Percentiles rank a stretch among this genome's conserved stretches.
phyloP scores from a whole-genome alignment of 805 yeast species.

The Naumovozyma dairenensis region DNA sequence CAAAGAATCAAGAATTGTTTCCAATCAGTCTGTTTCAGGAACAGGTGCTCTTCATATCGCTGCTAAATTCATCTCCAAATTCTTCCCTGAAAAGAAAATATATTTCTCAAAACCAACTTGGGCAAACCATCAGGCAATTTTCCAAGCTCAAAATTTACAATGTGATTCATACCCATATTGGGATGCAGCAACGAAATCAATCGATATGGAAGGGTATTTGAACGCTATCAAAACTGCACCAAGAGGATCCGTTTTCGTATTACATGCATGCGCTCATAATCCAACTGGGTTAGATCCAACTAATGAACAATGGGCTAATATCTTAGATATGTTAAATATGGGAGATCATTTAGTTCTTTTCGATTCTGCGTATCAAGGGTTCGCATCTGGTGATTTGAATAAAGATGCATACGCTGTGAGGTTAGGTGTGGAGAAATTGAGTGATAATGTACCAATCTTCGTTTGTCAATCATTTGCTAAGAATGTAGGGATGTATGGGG shows the following conservation, averaged over 20 bases:
- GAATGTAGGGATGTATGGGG: conserved; percentile 95
- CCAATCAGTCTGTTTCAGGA: conserved; percentile 87
- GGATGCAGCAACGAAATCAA: conserved; percentile 57
- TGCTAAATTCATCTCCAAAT: conserved; percentile 39
- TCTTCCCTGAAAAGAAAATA: conserved; percentile 31
- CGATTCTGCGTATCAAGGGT: conserved; percentile 96
- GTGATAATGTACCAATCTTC: conserved; percentile 47
- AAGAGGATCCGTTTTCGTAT: conserved; percentile 64
- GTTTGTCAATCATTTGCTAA: conserved; percentile 95
- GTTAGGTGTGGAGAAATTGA: conserved; percentile 41
- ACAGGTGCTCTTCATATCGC: conserved; percentile 93
- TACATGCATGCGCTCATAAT: conserved; percentile 96
- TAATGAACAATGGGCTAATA: conserved; percentile 64
- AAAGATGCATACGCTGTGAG: conserved; percentile 74
- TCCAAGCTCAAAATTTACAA: conserved; percentile 56
- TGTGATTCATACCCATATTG: conserved; percentile 78
- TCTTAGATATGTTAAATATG: conserved; percentile 50
- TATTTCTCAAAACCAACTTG: conserved; percentile 90
- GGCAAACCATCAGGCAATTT: conserved; percentile 91
- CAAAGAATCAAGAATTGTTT: conserved; percentile 55
- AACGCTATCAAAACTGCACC: conserved; percentile 56
- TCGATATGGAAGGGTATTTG: conserved; percentile 64
- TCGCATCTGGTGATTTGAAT: conserved; percentile 79
- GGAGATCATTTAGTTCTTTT: conserved; percentile 71
- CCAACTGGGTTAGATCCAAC: conserved; percentile 97